Evolutionary conservation across 2,329 filamentous ascomycete genomes (phyloP).

Genomic region (Drechslerella dactyloides): DNA sequence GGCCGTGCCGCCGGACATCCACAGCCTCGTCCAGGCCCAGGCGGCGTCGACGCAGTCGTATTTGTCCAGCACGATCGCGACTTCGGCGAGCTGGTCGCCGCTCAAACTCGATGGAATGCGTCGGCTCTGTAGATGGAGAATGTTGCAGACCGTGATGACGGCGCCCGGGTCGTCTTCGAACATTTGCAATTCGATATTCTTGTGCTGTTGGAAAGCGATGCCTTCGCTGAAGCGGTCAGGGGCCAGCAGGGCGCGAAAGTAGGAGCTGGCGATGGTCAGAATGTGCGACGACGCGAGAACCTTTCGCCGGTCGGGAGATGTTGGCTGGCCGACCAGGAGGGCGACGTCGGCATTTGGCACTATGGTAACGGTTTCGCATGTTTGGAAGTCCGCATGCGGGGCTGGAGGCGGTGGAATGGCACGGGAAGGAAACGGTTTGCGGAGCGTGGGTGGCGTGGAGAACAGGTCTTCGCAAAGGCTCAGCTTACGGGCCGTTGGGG

Average conservation of each 20-base stretch:
- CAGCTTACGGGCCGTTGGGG: constrained; percentile 36
- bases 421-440: constrained; percentile 23
- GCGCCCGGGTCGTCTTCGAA: constrained; percentile 48
- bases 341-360: constrained; percentile 43
- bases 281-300: constrained; percentile 43
- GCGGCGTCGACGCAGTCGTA: constrained; percentile 50
- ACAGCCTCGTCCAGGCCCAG: constrained; percentile 47
- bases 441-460: constrained; percentile 39
- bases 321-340: constrained; percentile 39
- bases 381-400: constrained; percentile 40
- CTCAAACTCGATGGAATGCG: constrained; percentile 33
- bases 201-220: constrained; percentile 43
- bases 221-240: constrained; percentile 45
- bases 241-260: constrained; percentile 41
- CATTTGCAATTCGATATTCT: constrained; percentile 46
- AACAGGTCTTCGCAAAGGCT: constrained; percentile 48
- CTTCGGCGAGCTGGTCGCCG: constrained; percentile 46
- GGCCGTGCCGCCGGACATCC: constrained; percentile 43
- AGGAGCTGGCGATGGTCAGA: constrained; percentile 43
- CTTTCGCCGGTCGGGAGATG: constrained; percentile 32
- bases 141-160: constrained; percentile 44
- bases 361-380: constrained; percentile 36
- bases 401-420: constrained; percentile 24
- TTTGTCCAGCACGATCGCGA: constrained; percentile 47
- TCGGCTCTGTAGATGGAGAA: constrained; percentile 43